A percentile compares a stretch with the other conserved stretches of the same genome.
Evolutionary conservation across 352 stramenopile species (phyloP).

Genomic region (Phytophthora melonis): DNA sequence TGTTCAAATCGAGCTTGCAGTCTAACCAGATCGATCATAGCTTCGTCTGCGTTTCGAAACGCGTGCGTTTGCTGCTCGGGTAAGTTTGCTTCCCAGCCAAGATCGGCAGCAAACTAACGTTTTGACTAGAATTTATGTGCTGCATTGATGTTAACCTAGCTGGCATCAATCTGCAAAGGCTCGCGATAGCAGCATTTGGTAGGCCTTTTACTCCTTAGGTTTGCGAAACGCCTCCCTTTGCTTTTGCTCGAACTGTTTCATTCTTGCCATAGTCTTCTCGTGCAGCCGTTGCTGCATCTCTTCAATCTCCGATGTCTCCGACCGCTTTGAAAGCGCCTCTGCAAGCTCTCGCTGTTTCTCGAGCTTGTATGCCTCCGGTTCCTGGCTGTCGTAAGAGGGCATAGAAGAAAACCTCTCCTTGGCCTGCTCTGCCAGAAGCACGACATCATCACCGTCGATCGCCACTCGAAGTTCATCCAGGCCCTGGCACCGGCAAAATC

Average conservation of each 20-base stretch:
- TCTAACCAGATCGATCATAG: slow-evolving; percentile 18
- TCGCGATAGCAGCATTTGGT: background rate
- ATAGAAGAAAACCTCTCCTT: slow-evolving; percentile 18
- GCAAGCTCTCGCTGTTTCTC: slow-evolving; percentile 59
- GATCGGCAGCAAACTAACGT: background rate
- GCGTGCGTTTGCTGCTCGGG: slow-evolving; percentile 14
- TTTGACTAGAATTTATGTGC: no score
- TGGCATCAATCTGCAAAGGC: background rate
- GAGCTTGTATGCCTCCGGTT: slow-evolving; percentile 46
- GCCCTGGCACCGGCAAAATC: slow-evolving; percentile 29
- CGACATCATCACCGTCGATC: slow-evolving; percentile 55
- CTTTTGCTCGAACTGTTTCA: slow-evolving; percentile 48
- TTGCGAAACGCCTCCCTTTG: slow-evolving; percentile 21
- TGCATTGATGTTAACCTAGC: background rate
- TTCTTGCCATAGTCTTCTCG: slow-evolving; percentile 63
- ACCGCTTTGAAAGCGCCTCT: slow-evolving; percentile 45
- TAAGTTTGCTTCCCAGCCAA: slow-evolving; percentile 4
- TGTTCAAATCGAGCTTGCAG: slow-evolving; percentile 33
- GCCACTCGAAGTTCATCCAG: slow-evolving; percentile 51
- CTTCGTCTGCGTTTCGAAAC: background rate
- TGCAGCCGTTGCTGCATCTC: slow-evolving; percentile 63
- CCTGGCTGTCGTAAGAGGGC: slow-evolving; percentile 29
- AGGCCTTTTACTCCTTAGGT: slow-evolving; percentile 20
- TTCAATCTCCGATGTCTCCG: slow-evolving; percentile 48
- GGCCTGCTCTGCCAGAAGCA: slow-evolving; percentile 38